Base-by-base conservation (phyloP, 1,284 basidiomycete species). In the Blastosporella zonata region DNA sequence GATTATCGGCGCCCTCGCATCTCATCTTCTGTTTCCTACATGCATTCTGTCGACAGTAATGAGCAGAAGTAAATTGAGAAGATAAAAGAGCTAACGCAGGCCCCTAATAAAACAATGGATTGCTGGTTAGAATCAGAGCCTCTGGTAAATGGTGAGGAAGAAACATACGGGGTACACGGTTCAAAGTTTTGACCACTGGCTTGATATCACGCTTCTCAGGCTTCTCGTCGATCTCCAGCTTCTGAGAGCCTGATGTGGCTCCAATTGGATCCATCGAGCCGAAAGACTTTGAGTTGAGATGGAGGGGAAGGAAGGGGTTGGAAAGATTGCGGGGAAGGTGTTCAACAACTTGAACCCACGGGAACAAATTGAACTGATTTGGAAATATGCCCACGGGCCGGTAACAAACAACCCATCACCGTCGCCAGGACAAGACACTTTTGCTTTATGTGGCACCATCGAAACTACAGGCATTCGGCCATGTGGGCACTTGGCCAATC, bases 1-100 rank as follows among this genome's bases (percentile, higher is more conserved):
- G 92, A 57, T 89, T 90, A 66, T 94, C 92, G 37, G 92, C 91
- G 4, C 90, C 90, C 72, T 93, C 88, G 59, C 88, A 91, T 57
- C 87, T 75, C 88, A 91, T 91, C 69, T 91, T 91, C 69, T 91
- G 89, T 61, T 89, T 88, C 57, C 87, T 75, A 66, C 87, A 90
- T 13, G 86, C 86, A 82, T 89, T 89, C 87, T 89, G 56, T 46
- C 33, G 47, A 37, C 38, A 47, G 25, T 48, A 48, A 43, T 48
- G 51, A 43, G 54, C 46, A 44, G 37, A 27, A 13, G n/a, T 33
- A 22, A 1, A 3, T 29, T 13, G 13, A 28, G 8, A 40, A 36
- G 48, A 46, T 45, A 47, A 43, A 40, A 31, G 42, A 52, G 77
- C 80, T 69, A 66, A 90, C 88, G 61, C 88, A 90, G 50, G 87